These are phyloP conservation scores for Penicillium nordicum DNA, from an alignment of 2,329 filamentous ascomycete genomes.

Conservation along the genomic window DNA sequence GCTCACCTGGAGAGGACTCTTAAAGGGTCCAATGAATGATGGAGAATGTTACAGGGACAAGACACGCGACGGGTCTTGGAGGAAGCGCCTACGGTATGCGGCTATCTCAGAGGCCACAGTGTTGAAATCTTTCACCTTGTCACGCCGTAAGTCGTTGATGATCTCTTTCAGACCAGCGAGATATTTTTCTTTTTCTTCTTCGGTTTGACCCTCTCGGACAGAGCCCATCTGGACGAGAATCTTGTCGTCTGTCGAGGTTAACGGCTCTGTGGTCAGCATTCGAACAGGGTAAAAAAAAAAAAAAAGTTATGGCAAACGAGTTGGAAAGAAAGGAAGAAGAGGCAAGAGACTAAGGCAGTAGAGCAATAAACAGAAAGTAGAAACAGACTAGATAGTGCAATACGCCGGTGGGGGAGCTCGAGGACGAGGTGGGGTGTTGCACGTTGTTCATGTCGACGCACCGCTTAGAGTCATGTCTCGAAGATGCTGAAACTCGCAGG, in stretches of 20 bases:
- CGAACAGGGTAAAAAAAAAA: constrained; percentile 25
- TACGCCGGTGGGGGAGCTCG: constrained; percentile 21
- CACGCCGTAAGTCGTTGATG: constrained; percentile 49
- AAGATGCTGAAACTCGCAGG: constrained; percentile 80
- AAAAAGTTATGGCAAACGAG: constrained; percentile 16
- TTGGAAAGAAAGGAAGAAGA: neutral
- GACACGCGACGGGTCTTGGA: constrained; percentile 46
- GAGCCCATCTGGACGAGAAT: constrained; percentile 51
- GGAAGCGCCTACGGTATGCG: constrained; percentile 50
- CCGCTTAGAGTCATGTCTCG: constrained; percentile 67
- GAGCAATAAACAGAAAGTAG: constrained; percentile 9
- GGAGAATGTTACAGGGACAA: constrained; percentile 42
- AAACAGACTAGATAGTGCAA: constrained; percentile 5
- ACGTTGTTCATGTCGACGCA: constrained; percentile 55
- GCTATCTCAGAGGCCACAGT: constrained; percentile 49
- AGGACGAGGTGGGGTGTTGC: constrained; percentile 22
- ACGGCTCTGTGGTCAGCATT: constrained; percentile 42
- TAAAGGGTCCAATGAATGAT: constrained; percentile 4
- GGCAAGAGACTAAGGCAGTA: constrained; percentile 11
- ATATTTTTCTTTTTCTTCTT: constrained; percentile 45
- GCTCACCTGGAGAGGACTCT: constrained; percentile 18
- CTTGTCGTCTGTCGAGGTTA: constrained; percentile 49
- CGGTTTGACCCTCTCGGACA: constrained; percentile 44
- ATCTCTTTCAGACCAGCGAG: constrained; percentile 46
- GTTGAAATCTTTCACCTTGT: constrained; percentile 50